These are phyloP conservation scores for Ceratobasidium papillatum DNA, from an alignment of 1,284 basidiomycete species.

Conservation along the genomic window DNA sequence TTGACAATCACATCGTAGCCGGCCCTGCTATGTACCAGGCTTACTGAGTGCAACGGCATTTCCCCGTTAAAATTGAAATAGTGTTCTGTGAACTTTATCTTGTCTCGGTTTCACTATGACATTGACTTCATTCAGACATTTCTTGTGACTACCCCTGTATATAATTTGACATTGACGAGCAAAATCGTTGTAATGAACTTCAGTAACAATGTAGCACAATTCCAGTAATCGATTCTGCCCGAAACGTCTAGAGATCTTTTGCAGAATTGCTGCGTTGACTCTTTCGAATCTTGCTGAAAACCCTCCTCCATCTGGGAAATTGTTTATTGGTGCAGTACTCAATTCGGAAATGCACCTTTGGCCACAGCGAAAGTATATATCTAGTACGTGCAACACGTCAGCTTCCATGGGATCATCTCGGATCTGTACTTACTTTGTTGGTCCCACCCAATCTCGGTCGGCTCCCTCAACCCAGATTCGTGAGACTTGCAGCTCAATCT, in stretches of 20 bases:
- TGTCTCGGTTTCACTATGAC: no score
- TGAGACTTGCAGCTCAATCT: not conserved
- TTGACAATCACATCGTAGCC: slow-evolving; percentile 67
- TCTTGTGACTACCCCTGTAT: not conserved
- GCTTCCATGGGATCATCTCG: not conserved
- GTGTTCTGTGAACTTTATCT: no score
- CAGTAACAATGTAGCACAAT: no score
- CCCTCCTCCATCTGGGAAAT: not conserved
- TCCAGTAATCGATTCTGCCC: no score
- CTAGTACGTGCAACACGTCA: not conserved
- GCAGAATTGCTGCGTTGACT: not conserved
- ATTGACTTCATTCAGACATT: not conserved
- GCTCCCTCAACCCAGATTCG: not conserved
- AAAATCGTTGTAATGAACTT: no score
- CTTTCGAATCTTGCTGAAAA: not conserved
- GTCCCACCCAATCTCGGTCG: not conserved
- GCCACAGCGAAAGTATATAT: not conserved
- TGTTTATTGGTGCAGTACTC: not conserved
- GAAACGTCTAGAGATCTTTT: no score
- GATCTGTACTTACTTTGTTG: not conserved
- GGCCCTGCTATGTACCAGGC: slow-evolving; percentile 63
- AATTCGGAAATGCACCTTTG: not conserved
- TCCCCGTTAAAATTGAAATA: no score
- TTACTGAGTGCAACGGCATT: not conserved
- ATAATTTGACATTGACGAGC: not conserved